Conservation (phyloP, 179 eudicot genomes). For the Nepenthes alata region DNA sequence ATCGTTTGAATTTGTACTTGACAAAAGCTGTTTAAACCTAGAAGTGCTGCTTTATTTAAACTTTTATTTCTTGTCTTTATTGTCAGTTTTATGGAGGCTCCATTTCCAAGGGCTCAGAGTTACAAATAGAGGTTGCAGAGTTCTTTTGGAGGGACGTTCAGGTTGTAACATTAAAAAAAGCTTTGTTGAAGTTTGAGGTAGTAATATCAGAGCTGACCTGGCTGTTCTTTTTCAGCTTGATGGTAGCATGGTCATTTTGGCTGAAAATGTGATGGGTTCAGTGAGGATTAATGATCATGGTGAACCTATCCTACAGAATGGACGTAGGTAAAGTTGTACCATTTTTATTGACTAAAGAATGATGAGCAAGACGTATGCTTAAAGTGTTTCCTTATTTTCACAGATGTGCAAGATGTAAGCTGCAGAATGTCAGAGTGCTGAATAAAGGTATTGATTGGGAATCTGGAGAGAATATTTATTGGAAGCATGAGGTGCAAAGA, state of each 20-base stretch:
- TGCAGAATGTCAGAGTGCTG: constrained; percentile 66
- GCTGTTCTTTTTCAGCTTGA: constrained; percentile 45
- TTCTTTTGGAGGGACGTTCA: constrained; percentile 80
- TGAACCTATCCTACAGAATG: constrained; percentile 67
- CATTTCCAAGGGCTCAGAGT: constrained; percentile 78
- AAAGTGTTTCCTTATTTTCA: constrained; percentile 4
- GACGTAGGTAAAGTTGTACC: constrained; percentile 42
- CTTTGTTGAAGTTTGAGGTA: not conserved
- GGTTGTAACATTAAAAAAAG: constrained; percentile 30
- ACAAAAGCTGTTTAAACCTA: no score
- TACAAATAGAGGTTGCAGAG: constrained; percentile 88
- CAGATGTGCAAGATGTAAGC: constrained; percentile 89
- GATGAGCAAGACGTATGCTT: not conserved
- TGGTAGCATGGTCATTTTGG: constrained; percentile 71
- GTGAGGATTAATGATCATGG: constrained; percentile 26
- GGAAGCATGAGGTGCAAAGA: constrained; percentile 83
- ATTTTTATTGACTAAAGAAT: not conserved
- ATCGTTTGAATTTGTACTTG: no score
- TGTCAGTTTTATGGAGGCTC: constrained; percentile 83
- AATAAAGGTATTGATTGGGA: constrained; percentile 91
- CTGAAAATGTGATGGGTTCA: constrained; percentile 72
- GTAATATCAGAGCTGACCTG: constrained; percentile 18
- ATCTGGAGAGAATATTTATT: constrained; percentile 47
- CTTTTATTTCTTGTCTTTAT: not conserved
- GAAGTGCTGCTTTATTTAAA: no score